A percentile compares a stretch with the other conserved stretches of the same genome.
Evolutionary conservation across 163 green algal genomes (phyloP).

Genomic region (Coccomyxa subellipsoidea): DNA sequence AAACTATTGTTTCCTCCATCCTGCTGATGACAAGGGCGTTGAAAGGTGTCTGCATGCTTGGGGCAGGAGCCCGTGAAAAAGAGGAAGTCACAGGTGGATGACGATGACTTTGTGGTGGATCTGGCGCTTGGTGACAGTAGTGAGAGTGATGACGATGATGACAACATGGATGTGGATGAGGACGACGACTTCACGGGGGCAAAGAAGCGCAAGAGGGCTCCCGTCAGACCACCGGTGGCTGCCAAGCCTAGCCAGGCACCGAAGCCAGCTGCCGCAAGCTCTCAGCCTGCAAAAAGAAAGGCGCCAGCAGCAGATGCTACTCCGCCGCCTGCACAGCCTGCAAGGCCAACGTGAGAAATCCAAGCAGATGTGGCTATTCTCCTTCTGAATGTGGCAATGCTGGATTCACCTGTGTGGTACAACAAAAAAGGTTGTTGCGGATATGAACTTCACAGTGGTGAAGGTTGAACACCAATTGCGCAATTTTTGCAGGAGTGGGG

Average conservation of each 20-base stretch:
- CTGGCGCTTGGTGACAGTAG: slow-evolving; percentile 5
- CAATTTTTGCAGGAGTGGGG: slow-evolving; percentile 4
- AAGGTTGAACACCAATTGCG: too few species aligned
- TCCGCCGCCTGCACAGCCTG: neutral
- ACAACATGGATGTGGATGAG: slow-evolving; percentile 3
- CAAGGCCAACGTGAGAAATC: neutral
- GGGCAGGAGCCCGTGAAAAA: slow-evolving; percentile 9
- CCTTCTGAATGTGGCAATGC: too few species aligned
- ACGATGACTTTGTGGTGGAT: slow-evolving; percentile 20
- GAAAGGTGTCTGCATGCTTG: neutral
- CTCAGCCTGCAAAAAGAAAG: slow-evolving; percentile 4
- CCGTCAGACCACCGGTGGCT: neutral
- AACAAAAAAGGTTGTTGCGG: too few species aligned
- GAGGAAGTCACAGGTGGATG: neutral
- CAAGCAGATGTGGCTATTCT: too few species aligned
- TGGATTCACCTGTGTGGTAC: too few species aligned
- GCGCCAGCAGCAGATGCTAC: neutral
- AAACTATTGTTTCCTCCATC: too few species aligned
- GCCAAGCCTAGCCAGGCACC: neutral
- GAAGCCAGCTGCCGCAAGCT: neutral
- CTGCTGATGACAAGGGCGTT: too few species aligned
- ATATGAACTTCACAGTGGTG: too few species aligned
- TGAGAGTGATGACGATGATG: slow-evolving; percentile 1
- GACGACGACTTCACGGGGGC: slow-evolving; percentile 14
- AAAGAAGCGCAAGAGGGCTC: slow-evolving; percentile 14